phyloP scores from a whole-genome alignment of 805 yeast genomes.

The Lachancea meyersii region DNA sequence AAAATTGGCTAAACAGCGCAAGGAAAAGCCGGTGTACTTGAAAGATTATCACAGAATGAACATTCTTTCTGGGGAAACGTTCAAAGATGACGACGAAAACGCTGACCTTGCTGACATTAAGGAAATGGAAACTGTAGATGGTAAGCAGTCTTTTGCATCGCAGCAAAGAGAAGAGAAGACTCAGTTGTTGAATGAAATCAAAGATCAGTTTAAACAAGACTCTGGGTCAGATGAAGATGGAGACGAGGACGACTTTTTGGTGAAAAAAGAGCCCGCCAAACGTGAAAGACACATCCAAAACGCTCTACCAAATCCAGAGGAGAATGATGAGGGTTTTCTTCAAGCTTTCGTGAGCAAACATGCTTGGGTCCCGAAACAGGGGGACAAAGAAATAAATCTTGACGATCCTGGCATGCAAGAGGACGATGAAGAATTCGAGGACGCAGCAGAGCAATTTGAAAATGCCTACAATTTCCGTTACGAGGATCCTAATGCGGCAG shows the following conservation, averaged over 20 bases:
- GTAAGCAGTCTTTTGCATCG: conserved; percentile 59
- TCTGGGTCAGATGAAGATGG: conserved; percentile 41
- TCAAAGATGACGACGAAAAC: conserved; percentile 47
- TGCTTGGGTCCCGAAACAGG: conserved; percentile 83
- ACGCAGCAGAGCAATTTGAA: conserved; percentile 86
- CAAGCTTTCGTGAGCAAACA: conserved; percentile 64
- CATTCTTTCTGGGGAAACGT: conserved; percentile 59
- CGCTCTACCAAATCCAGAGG: conserved; percentile 59
- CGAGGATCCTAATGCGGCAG: conserved; percentile 87
- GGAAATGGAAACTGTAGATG: conserved; percentile 37
- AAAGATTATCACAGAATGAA: conserved; percentile 90
- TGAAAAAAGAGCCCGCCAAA: conserved; percentile 43
- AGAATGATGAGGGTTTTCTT: conserved; percentile 63
- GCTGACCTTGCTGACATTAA: conserved; percentile 18
- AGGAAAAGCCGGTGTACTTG: conserved; percentile 72
- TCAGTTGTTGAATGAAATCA: conserved; percentile 70
- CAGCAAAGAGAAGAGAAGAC: conserved; percentile 70
- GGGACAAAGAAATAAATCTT: conserved; percentile 49
- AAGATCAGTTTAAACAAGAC: conserved; percentile 52
- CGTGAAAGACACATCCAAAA: conserved; percentile 23
- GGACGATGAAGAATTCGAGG: conserved; percentile 83
- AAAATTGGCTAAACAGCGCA: conserved; percentile 27
- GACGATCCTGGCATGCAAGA: conserved; percentile 44
- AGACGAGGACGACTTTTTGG: conserved; percentile 42
- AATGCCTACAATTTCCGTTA: conserved; percentile 90